Conservation (phyloP, 1,139 yeast genomes). For the Yamadazyma triangularis region DNA sequence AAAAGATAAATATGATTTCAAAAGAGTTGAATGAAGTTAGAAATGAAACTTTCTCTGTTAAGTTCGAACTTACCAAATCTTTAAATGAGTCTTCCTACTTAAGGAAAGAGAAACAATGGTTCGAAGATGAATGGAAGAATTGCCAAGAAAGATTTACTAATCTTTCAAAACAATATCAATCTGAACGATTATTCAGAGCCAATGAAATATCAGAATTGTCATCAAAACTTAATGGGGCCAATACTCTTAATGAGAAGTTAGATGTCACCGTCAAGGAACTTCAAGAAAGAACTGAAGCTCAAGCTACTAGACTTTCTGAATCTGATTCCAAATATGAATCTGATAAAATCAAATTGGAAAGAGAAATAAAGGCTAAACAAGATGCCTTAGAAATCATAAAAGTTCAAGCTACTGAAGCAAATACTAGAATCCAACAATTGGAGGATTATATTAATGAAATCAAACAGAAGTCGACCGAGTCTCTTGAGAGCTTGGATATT, state of each 20-base stretch:
- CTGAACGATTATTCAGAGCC: constrained; percentile 28
- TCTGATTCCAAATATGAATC: constrained; percentile 23
- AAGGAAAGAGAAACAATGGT: constrained; percentile 43
- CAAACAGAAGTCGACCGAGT: constrained; percentile 30
- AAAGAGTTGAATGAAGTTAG: constrained; percentile 33
- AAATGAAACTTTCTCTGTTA: constrained; percentile 36
- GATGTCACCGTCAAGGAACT: constrained; percentile 14
- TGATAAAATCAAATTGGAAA: constrained; percentile 50
- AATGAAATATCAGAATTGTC: constrained; percentile 26
- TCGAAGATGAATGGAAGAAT: constrained; percentile 40
- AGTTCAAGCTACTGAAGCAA: constrained; percentile 42
- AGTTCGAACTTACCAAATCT: constrained; percentile 38
- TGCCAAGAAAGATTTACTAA: constrained; percentile 38
- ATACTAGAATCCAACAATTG: constrained; percentile 42
- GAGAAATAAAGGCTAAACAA: constrained; percentile 62
- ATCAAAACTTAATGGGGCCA: constrained; percentile 22
- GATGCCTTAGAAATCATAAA: constrained; percentile 59
- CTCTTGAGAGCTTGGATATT: constrained; percentile 19
- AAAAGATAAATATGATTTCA: constrained; percentile 33
- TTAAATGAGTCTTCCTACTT: constrained; percentile 32
- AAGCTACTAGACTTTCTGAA: constrained; percentile 32
- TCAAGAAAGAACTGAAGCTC: constrained; percentile 38
- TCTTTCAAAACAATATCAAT: constrained; percentile 35
- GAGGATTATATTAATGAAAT: constrained; percentile 44
- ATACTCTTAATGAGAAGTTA: constrained; percentile 15